phyloP scores from a whole-genome alignment of 2,329 filamentous ascomycete genomes.

The Teratosphaeria zuluensis region DNA sequence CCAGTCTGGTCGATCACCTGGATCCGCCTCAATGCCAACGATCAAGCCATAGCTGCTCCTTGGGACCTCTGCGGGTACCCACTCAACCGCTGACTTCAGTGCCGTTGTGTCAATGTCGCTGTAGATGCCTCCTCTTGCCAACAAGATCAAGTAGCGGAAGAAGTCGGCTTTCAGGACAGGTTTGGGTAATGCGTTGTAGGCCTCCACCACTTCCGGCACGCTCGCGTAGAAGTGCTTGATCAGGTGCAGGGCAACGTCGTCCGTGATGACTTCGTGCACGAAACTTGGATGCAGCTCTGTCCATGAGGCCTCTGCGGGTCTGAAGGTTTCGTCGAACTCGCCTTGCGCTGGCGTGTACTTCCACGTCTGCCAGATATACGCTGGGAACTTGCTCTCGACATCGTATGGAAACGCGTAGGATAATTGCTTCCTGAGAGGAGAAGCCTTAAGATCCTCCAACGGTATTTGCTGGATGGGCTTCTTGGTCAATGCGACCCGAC shows the following conservation, averaged over 20 bases:
- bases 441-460: conserved; percentile 59
- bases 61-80: conserved; percentile 73
- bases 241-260: conserved; percentile 71
- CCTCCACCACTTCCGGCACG: conserved; percentile 40
- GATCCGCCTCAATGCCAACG: conserved; percentile 92
- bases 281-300: conserved; percentile 78
- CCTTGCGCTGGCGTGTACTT: conserved; percentile 71
- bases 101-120: conserved; percentile 75
- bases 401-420: conserved; percentile 93
- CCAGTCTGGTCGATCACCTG: conserved; percentile 78
- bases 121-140: conserved; percentile 74
- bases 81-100: conserved; percentile 72
- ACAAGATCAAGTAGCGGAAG: conserved; percentile 60
- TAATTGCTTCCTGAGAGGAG: conserved; percentile 69
- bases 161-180: conserved; percentile 54
- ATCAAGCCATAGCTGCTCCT: conserved; percentile 73
- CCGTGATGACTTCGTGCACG: conserved; percentile 94
- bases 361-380: conserved; percentile 99
- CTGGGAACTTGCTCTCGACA: conserved; percentile 77
- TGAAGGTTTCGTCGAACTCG: conserved; percentile 64
- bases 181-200: conserved; percentile 39
- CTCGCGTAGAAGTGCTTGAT: conserved; percentile 79
- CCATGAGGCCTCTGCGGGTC: conserved; percentile 83
- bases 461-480: conserved; percentile 49
- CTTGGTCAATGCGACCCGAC: conserved; percentile 25